Conservation (phyloP, 1,284 basidiomycete species). For the Stereum hirsutum region DNA sequence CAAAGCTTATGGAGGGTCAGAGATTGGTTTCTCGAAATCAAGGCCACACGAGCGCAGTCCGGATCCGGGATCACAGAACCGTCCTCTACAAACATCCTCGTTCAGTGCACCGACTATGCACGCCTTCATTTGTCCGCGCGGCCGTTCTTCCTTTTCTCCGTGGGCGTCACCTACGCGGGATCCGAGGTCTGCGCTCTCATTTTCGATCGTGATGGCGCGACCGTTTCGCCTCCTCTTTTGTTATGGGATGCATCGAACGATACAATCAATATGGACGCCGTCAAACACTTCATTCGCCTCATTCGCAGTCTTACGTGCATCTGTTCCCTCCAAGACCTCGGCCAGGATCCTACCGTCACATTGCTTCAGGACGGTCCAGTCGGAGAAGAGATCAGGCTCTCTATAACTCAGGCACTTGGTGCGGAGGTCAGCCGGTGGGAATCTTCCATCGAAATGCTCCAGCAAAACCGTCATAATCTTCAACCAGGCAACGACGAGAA, state of each 20-base stretch:
- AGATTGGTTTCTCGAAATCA: constrained; percentile 30
- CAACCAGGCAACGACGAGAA: no score
- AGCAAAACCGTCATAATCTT: no score
- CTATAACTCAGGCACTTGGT: no score
- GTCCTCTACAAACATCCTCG: not conserved
- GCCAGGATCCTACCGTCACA: constrained; percentile 12
- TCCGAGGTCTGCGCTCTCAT: constrained; percentile 12
- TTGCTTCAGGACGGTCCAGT: no score
- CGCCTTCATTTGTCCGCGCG: constrained; percentile 14
- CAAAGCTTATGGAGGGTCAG: not conserved
- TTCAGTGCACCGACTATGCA: constrained; percentile 14
- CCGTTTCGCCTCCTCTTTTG: constrained; percentile 8
- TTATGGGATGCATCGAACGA: no score
- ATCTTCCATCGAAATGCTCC: no score
- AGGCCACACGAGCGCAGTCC: constrained; percentile 1
- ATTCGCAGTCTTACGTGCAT: constrained; percentile 5
- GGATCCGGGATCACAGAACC: not conserved
- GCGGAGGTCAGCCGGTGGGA: no score
- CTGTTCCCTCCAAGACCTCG: constrained; percentile 4
- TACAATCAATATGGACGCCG: no score
- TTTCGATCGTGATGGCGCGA: constrained; percentile 13
- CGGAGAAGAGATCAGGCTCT: no score
- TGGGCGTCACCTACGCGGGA: constrained; percentile 14
- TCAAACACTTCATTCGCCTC: constrained; percentile 7
- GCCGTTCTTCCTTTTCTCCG: constrained; percentile 16